Evolutionary conservation across 2,329 filamentous ascomycete genomes (phyloP).

Genomic region (Xylariaceae sp.): DNA sequence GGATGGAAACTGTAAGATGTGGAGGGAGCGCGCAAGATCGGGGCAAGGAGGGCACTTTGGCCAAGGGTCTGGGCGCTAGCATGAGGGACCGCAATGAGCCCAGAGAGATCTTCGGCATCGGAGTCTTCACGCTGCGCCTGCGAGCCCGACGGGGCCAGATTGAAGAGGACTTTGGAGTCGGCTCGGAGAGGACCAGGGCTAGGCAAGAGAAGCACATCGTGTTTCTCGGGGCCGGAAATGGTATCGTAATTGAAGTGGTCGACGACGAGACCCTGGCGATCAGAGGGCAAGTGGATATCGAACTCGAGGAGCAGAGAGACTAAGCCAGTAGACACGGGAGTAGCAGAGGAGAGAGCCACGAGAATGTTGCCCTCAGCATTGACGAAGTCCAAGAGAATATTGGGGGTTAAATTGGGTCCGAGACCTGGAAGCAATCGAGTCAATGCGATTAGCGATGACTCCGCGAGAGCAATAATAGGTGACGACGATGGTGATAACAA

Average conservation of each 20-base stretch:
- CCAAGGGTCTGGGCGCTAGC: conserved; percentile 79
- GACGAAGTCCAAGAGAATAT: conserved; percentile 82
- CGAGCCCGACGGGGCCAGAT: conserved; percentile 45
- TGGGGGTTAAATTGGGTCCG: conserved; percentile 81
- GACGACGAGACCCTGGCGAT: conserved; percentile 78
- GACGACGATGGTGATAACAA: background rate
- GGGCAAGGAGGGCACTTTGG: conserved; percentile 68
- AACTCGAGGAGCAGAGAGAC: conserved; percentile 78
- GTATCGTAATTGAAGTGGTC: conserved; percentile 95
- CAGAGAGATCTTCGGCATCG: conserved; percentile 9
- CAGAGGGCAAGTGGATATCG: conserved; percentile 79
- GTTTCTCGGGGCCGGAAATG: conserved; percentile 68
- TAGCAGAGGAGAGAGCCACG: conserved; percentile 70
- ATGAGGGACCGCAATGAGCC: conserved; percentile 72
- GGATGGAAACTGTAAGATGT: conserved; percentile 93
- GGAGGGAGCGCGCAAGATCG: conserved; percentile 73
- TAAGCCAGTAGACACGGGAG: conserved; percentile 65
- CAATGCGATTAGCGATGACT: conserved; percentile 1
- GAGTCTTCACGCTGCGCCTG: conserved; percentile 11
- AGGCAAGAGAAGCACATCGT: conserved; percentile 81
- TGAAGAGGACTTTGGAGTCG: conserved; percentile 74
- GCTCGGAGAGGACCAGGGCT: conserved; percentile 59
- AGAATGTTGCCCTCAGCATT: conserved; percentile 90
- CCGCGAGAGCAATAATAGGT: background rate
- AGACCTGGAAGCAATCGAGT: conserved; percentile 54